phyloP scores from a whole-genome alignment of 1,284 basidiomycete genomes.

The Singerocomus inundabilis region DNA sequence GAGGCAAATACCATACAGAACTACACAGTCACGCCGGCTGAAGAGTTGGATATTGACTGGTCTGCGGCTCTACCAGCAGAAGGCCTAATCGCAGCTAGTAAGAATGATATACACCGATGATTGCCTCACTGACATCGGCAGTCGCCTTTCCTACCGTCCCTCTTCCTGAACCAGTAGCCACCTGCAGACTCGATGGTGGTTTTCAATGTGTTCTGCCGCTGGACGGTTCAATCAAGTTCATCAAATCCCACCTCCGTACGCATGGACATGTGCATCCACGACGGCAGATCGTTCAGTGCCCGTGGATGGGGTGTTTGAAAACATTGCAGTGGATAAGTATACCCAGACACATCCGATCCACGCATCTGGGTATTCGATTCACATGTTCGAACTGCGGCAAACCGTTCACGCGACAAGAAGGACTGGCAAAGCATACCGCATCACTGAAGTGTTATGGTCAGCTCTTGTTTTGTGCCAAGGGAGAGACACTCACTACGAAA shows the following conservation, averaged over 20 bases:
- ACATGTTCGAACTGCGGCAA: slow-evolving; percentile 13
- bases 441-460: slow-evolving; percentile 11
- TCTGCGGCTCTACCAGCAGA: background rate
- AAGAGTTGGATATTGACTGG: background rate
- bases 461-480: background rate
- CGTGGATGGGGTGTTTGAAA: slow-evolving; percentile 12
- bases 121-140: background rate
- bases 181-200: slow-evolving; percentile 2
- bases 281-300: slow-evolving; percentile 8
- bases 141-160: background rate
- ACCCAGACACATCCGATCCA: slow-evolving; percentile 16
- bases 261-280: slow-evolving; percentile 10
- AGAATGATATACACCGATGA: background rate
- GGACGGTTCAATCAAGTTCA: slow-evolving; percentile 4
- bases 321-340: slow-evolving; percentile 14
- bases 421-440: slow-evolving; percentile 4
- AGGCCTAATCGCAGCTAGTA: background rate
- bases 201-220: slow-evolving; percentile 6
- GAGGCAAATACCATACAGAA: background rate
- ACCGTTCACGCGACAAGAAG: slow-evolving; percentile 1
- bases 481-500: background rate
- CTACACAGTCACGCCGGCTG: background rate
- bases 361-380: slow-evolving; percentile 13
- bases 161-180: background rate
- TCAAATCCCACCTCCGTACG: slow-evolving; percentile 10